Evolutionary conservation across 2,329 filamentous ascomycete species (phyloP).

Genomic region (Colletotrichum abscissum): DNA sequence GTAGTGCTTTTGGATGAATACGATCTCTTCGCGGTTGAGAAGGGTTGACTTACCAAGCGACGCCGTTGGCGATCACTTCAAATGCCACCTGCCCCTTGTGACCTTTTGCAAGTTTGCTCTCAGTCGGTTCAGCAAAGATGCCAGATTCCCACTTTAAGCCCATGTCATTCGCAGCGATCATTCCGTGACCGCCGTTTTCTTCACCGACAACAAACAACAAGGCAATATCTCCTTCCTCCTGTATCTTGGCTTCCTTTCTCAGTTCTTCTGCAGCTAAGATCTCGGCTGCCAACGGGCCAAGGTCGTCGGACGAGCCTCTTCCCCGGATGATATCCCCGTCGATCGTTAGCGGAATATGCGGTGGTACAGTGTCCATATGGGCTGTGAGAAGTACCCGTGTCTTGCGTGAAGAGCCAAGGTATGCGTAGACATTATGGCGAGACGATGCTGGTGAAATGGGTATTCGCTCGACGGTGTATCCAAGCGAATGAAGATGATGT

Average conservation of each 20-base stretch:
- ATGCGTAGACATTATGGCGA: constrained; percentile 52
- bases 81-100: constrained; percentile 41
- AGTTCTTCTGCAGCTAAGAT: constrained; percentile 38
- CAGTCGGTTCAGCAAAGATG: constrained; percentile 42
- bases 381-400: constrained; percentile 47
- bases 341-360: constrained; percentile 62
- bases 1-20: not conserved
- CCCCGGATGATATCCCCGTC: constrained; percentile 54
- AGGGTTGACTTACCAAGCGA: constrained; percentile 38
- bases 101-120: constrained; percentile 40
- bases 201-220: constrained; percentile 41
- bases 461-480: constrained; percentile 50
- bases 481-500: constrained; percentile 44
- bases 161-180: constrained; percentile 50
- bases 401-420: constrained; percentile 44
- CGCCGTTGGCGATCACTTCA: constrained; percentile 46
- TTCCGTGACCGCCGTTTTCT: constrained; percentile 40
- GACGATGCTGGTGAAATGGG: constrained; percentile 45
- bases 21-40: not conserved
- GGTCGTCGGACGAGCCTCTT: constrained; percentile 53
- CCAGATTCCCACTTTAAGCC: constrained; percentile 46
- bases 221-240: constrained; percentile 36
- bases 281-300: constrained; percentile 45
- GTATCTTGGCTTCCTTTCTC: constrained; percentile 29
- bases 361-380: constrained; percentile 57